These are phyloP conservation scores for Triticum dicoccoides DNA, from an alignment of 176 grass and related monocot genomes.

Conservation along the genomic window DNA sequence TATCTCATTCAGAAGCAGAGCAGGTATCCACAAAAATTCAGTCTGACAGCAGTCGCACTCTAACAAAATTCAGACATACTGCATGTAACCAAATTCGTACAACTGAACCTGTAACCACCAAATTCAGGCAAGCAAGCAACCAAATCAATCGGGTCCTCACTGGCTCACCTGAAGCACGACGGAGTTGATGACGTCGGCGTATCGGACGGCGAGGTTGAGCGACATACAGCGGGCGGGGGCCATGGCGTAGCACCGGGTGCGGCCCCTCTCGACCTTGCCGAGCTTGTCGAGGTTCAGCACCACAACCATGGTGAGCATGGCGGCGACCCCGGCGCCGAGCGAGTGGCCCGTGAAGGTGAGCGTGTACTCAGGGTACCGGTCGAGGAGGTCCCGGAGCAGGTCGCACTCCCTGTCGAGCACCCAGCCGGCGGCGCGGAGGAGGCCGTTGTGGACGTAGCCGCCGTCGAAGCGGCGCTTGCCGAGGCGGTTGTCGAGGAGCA, in stretches of 20 bases:
- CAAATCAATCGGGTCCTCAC: too few species aligned
- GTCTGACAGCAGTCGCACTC: too few species aligned
- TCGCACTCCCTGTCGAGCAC: conserved; percentile 57
- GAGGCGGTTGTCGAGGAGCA: conserved; percentile 82
- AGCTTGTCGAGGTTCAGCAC: conserved; percentile 76
- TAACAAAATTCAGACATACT: too few species aligned
- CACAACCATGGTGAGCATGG: conserved; percentile 77
- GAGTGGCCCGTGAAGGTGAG: conserved; percentile 86
- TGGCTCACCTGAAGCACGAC: too few species aligned
- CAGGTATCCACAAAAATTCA: too few species aligned
- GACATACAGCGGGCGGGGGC: too few species aligned
- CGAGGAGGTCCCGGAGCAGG: conserved; percentile 54
- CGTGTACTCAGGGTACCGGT: conserved; percentile 54
- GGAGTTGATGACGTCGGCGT: too few species aligned
- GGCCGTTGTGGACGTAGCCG: conserved; percentile 86
- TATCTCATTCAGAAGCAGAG: too few species aligned
- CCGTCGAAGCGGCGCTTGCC: conserved; percentile 78
- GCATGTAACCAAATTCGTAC: too few species aligned
- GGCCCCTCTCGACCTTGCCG: conserved; percentile 45
- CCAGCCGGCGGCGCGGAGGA: conserved; percentile 53
- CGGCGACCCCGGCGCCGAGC: conserved; percentile 65
- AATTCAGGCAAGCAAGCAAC: too few species aligned
- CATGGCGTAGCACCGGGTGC: background rate
- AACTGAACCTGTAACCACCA: too few species aligned
- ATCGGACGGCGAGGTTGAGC: too few species aligned